Percentiles rank a stretch among this genome's conserved stretches.
phyloP scores from a whole-genome alignment of 73 alveolate species.

The Effrenium voratum region DNA sequence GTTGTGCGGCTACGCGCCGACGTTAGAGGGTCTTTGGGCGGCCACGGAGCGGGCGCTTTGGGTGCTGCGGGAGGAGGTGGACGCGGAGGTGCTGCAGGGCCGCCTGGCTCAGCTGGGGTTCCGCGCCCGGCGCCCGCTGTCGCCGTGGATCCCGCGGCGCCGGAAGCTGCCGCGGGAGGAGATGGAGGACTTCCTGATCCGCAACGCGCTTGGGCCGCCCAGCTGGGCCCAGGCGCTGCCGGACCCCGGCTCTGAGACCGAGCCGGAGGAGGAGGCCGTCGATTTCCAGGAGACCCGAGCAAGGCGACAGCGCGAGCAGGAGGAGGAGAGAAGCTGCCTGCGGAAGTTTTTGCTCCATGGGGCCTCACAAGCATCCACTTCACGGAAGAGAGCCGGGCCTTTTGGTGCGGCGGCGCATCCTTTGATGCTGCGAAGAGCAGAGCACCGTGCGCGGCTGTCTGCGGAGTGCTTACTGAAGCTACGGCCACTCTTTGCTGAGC shows the following conservation, averaged over 20 bases:
- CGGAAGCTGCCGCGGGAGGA: constrained; percentile 66
- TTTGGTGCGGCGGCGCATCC: constrained; percentile 89
- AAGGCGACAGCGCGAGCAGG: constrained; percentile 23
- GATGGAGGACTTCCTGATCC: constrained; percentile 69
- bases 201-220: constrained; percentile 52
- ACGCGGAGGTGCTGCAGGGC: constrained; percentile 17
- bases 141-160: constrained; percentile 60
- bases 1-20: constrained; percentile 59
- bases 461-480: constrained; percentile 55
- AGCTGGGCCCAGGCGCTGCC: constrained; percentile 41
- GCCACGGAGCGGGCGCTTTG: constrained; percentile 73
- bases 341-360: constrained; percentile 34
- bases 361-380: constrained; percentile 1
- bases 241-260: constrained; percentile 81
- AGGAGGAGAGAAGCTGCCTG: constrained; percentile 31
- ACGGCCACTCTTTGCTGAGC: constrained; percentile 52
- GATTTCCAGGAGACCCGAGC: constrained; percentile 37
- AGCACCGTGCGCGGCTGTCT: constrained; percentile 45
- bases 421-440: constrained; percentile 67
- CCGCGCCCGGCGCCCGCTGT: neutral
- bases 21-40: constrained; percentile 76
- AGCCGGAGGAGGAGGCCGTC: constrained; percentile 67
- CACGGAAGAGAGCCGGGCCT: constrained; percentile 28
- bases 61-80: constrained; percentile 74
- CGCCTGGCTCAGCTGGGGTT: constrained; percentile 66